Evolutionary conservation across 106 monocot species (phyloP), one percentile per base, ranked within the genome.

Genomic region (Dendrobium chrysotoxum): DNA sequence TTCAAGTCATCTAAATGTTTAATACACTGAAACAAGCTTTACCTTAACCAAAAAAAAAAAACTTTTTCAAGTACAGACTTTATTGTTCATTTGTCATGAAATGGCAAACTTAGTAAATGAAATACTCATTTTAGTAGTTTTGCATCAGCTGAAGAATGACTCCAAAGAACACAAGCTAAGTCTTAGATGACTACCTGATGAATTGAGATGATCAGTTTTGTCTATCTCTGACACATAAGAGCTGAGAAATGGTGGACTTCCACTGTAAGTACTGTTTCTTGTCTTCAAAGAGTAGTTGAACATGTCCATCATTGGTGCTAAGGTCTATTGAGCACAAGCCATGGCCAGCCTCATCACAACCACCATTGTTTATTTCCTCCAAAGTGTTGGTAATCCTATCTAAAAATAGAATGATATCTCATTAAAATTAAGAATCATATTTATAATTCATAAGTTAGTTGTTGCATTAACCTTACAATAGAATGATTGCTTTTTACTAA

Each of bases 231-330:
- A 57, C 73, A 58, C 40, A 79, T 50, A 85, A 78, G 72, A 87
- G 71, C 50, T 89, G 72, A 8, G 79, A 82, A 53, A 92, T 89
- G 68, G 82, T 82, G 68, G 82, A 80, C 55, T 76, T 86, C 91
- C 89, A 87, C 42, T 79, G 31, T 13, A 10, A 64, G 75, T 72
- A 85, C 50, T 80, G 81, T 75, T 79, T 85, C 41, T 81, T 54
- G 75, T 93, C 89, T 47, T 91, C 80, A 57, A 91, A 87, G 31
- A 88, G 75, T 23, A 93, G 30, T 40, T 87, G 75, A 66, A 90
- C 79, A 20, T 58, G 75, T 31, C 90, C 90, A 53, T 64, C 84
- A 5, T 82, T 82, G 5, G 91, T 93, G 78, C 72, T 71, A 42
- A 93, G 72, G 5, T 57, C 64, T 28, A 93, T 78, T 31, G 74